Evolutionary conservation across 257 asterid genomes (phyloP), one percentile per base, ranked within the genome.

Genomic region (Agastache rugosa): DNA sequence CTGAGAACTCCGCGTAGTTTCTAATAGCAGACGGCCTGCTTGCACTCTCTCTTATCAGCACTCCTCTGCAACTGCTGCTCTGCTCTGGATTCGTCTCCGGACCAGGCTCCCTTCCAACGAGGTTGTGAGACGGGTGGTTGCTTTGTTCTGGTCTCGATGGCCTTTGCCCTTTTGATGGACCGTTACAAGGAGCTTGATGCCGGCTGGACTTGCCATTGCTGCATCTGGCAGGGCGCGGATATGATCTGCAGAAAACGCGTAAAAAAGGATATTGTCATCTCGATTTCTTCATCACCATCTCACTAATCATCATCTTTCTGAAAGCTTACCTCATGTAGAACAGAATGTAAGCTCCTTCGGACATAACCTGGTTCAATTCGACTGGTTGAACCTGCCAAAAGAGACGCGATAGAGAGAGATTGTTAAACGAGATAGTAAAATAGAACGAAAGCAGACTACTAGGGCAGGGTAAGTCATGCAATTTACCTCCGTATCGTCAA

Each of bases 331-430:
- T 87, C 91, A 79, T 83, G 87, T 93, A 93, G 85, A 90, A 93
- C 71, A 93, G 81, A 77, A 90, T 93, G 77, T 93, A 93, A 29
- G 98, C 98, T 65, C 96, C 94, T 87, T 87, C 89, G 0, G 90
- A 83, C 93, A 93, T 85, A 76, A 93, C 97, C 77, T 85, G 92
- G 82, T 78, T 83, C 85, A 81, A 75, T n/a, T 81, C 83, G 7
- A 89, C 96, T 6, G 84, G 89, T 69, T 83, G 86, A 72, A 93
- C 96, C 98, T 93, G 84, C 67, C 73, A 74, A 62, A 31, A 23
- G 41, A 64, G 63, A 51, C 77, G 19, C 64, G 53, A 50, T 56
- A 54, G 58, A 64, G 63, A 80, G 67, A 71, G 17, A 37, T 29
- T 34, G 56, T 51, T 51, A 76, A 17, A 15, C 27, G 20, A 12